Base-by-base conservation (phyloP, 2,329 filamentous ascomycete genomes). In the Dendryphion nanum region DNA sequence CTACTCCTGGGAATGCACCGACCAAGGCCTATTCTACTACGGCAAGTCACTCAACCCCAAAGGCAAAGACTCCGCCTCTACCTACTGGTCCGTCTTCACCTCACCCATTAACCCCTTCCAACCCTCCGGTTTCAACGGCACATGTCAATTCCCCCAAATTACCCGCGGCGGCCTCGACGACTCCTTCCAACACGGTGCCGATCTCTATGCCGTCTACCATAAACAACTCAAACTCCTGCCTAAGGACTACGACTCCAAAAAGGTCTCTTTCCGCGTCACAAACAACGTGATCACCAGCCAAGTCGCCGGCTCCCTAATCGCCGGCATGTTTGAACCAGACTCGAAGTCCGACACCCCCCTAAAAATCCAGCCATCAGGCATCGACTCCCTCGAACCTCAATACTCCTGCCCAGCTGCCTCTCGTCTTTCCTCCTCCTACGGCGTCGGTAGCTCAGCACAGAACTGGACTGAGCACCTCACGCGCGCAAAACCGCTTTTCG, bases 271-370 rank as follows among this genome's bases (percentile, higher is more conserved):
- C 63, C 77, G 86, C 37, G 86, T 91, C 8, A 90, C 87, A 0
- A 86, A 86, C 60, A 93, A 93, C 64, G 74, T 82, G 35, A 91
- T 94, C 55, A 93, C 88, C 2, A 85, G 79, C 53, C 85, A 93
- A 64, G 86, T 91, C 13, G 85, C 84, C 8, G 78, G 83, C 39
- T 87, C 88, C 78, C 63, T 91, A 5, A 74, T 89, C 38, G 70
- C 76, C 39, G 87, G 83, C 40, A 88, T 89, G 81, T 61, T 57
- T 33, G 6, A 32, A 21, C 21, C 21, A 7, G 7, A 7, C 21
- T 24, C 21, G 7, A n/a, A 24, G 7, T 24, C 21, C 21, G n/a
- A n/a, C n/a, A 45, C 65, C 2, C 59, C 68, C 2, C 62, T 77
- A 1, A 57, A 61, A 5, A 69, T 77, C 37, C 74, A 77, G 47